phyloP scores from a whole-genome alignment of 371 early-diverging fungal genomes.

The Saksenaea vasiformis region DNA sequence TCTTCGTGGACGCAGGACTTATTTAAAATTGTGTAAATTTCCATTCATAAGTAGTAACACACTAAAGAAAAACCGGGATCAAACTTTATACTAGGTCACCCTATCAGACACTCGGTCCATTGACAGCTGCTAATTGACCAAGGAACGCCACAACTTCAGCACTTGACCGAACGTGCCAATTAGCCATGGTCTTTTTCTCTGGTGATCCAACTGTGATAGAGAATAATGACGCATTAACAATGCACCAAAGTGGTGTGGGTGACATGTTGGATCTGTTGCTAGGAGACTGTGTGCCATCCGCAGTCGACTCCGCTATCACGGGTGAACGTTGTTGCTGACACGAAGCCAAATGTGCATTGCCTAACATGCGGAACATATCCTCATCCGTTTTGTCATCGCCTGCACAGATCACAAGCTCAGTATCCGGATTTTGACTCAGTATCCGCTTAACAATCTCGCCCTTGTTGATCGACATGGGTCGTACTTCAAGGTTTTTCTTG shows the following conservation, averaged over 20 bases:
- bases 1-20: too few relatives aligned
- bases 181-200: conserved; percentile 79
- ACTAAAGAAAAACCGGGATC: background rate
- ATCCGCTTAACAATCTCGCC: conserved; percentile 94
- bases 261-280: background rate
- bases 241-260: background rate
- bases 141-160: conserved; percentile 40
- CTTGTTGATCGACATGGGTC: conserved; percentile 80
- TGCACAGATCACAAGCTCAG: conserved; percentile 91
- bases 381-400: conserved; percentile 98
- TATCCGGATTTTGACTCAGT: conserved; percentile 54
- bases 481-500: conserved; percentile 96
- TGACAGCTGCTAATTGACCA: background rate
- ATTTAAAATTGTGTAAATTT: too few relatives aligned
- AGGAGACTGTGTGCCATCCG: conserved; percentile 10
- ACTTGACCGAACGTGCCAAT: conserved; percentile 73
- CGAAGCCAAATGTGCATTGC: conserved; percentile 15
- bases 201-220: conserved; percentile 76
- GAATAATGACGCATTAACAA: conserved; percentile 37
- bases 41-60: background rate
- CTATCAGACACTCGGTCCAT: background rate
- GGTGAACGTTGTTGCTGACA: conserved; percentile 15
- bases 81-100: background rate
- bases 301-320: background rate
- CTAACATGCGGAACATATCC: conserved; percentile 84